Percentiles rank a stretch among this genome's conserved stretches.
These are phyloP conservation scores for Diospyros lotus DNA, from an alignment of 148 eudicot species.

Conservation along the genomic window DNA sequence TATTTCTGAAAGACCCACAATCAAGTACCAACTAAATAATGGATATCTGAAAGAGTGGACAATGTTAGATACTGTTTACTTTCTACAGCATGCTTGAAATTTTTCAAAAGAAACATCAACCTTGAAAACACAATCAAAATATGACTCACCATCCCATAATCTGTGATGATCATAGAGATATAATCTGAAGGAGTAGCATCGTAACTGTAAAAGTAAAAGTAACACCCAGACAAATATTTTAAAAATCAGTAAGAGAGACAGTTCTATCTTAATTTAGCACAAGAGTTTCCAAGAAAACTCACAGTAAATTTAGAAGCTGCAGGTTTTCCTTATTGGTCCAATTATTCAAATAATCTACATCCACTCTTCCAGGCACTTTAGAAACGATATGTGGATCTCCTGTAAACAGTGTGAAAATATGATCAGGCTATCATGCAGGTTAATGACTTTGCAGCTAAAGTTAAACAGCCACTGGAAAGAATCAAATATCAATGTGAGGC, in stretches of 20 bases:
- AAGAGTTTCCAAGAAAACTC: conserved; percentile 23
- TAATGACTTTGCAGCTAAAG: not conserved
- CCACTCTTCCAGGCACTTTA: conserved; percentile 60
- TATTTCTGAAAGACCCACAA: not conserved
- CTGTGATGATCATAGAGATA: conserved; percentile 77
- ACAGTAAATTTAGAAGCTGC: conserved; percentile 79
- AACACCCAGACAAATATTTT: conserved; percentile 7
- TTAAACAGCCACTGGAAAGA: not conserved
- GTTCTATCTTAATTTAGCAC: not conserved
- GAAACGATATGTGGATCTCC: conserved; percentile 77
- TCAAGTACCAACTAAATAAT: not conserved
- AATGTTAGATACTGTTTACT: not conserved
- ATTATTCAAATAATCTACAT: conserved; percentile 48
- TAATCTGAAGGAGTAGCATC: conserved; percentile 90
- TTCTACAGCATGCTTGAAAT: not conserved
- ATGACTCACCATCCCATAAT: conserved; percentile 82
- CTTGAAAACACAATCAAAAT: not conserved
- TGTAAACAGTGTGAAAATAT: conserved; percentile 20
- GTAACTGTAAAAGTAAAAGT: conserved; percentile 50
- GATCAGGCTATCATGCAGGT: not conserved
- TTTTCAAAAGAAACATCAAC: not conserved
- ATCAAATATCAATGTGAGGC: conserved; percentile 14
- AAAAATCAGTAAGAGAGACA: conserved; percentile 5
- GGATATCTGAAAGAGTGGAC: not conserved
- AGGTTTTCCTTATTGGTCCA: conserved; percentile 56